Conservation (phyloP, 23 red algal genomes). For the Cyanidiococcus yangmingshanensis region DNA sequence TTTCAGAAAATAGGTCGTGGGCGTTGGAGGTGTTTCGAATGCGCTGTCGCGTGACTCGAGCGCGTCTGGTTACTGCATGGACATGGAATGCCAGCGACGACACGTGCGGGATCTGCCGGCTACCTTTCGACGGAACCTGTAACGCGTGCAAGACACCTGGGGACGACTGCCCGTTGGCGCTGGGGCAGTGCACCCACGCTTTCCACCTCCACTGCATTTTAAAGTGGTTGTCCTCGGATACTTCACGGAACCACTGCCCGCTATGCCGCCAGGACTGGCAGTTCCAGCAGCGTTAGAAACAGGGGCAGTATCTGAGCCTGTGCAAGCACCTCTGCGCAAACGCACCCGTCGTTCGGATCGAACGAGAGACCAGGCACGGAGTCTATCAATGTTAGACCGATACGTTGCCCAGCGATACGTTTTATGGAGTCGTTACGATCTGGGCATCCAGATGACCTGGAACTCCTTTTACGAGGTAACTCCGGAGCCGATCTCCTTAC, state of each 20-base stretch:
- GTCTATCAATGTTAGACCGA: neutral
- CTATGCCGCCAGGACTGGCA: conserved; percentile 84
- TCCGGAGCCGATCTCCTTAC: conserved; percentile 48
- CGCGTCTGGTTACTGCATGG: conserved; percentile 66
- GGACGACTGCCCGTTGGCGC: conserved; percentile 66
- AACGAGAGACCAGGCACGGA: neutral
- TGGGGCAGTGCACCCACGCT: conserved; percentile 67
- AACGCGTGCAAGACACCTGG: conserved; percentile 68
- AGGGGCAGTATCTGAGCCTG: neutral
- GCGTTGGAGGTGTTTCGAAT: too few relatives aligned
- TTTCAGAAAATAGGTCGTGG: too few relatives aligned
- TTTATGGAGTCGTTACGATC: conserved; percentile 3
- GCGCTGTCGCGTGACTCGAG: conserved; percentile 14
- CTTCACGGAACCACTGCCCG: conserved; percentile 45
- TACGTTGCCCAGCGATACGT: neutral
- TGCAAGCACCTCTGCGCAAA: too few relatives aligned
- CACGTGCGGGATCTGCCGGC: conserved; percentile 80
- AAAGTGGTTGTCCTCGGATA: conserved; percentile 62
- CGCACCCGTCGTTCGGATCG: neutral
- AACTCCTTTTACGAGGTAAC: conserved; percentile 13
- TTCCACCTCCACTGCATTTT: conserved; percentile 93
- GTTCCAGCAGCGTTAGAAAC: conserved; percentile 21
- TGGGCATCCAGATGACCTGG: conserved; percentile 15
- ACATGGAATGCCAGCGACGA: conserved; percentile 85
- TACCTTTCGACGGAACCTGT: conserved; percentile 78